phyloP scores from a whole-genome alignment of 163 green algal species.

The Scenedesmus sp. region DNA sequence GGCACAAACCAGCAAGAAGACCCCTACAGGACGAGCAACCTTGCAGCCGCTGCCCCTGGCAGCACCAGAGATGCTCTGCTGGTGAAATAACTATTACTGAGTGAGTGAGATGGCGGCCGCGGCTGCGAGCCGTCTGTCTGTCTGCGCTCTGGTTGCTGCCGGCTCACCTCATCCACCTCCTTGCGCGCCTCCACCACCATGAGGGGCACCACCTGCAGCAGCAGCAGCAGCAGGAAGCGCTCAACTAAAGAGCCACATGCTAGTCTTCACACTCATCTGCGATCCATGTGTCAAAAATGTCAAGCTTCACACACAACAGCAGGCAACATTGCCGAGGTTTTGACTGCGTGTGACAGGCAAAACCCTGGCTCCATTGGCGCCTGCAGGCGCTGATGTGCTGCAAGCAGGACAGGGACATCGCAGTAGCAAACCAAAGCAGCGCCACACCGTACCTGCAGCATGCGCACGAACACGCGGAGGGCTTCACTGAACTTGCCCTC shows the following conservation, averaged over 20 bases:
- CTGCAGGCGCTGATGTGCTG: conserved; percentile 72
- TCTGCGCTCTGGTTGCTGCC: background rate
- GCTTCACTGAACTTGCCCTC: conserved; percentile 98
- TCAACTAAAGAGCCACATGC: background rate
- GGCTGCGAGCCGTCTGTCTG: background rate
- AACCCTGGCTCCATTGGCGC: too few relatives aligned
- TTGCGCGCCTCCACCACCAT: conserved; percentile 91
- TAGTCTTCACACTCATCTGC: background rate
- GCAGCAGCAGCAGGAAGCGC: conserved; percentile 56
- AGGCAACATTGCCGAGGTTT: too few relatives aligned
- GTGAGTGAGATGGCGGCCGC: too few relatives aligned
- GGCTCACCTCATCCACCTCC: conserved; percentile 92
- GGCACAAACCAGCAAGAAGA: too few relatives aligned
- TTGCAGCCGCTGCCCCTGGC: background rate
- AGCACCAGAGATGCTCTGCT: too few relatives aligned
- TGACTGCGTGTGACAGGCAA: too few relatives aligned
- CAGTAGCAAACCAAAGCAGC: too few relatives aligned
- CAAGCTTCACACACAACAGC: too few relatives aligned
- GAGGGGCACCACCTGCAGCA: conserved; percentile 93
- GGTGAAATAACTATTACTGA: too few relatives aligned
- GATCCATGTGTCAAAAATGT: too few relatives aligned
- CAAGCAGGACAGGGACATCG: background rate
- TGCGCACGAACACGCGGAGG: conserved; percentile 83
- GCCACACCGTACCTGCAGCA: conserved; percentile 85
- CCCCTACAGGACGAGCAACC: too few relatives aligned